Percentiles rank a stretch among this genome's conserved stretches.
Evolutionary conservation across 768 basidiomycete genomes (phyloP).

Genomic region (Scleroderma bovista): DNA sequence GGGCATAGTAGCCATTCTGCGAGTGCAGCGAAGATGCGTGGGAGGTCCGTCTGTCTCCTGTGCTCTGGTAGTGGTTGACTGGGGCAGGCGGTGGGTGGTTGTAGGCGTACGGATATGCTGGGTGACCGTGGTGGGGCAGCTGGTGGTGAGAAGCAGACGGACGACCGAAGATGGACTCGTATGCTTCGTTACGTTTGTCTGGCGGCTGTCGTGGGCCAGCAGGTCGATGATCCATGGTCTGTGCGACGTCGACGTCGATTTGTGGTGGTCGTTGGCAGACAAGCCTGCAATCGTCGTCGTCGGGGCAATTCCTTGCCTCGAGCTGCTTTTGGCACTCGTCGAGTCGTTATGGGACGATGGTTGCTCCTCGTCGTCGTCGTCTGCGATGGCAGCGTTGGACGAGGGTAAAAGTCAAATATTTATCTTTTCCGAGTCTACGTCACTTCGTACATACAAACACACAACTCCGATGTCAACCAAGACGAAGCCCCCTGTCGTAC

Average conservation of each 20-base stretch:
- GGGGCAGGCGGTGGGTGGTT: slow-evolving; percentile 23
- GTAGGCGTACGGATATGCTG: slow-evolving; percentile 10
- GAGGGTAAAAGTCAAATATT: too few relatives aligned
- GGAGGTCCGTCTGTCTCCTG: slow-evolving; percentile 45
- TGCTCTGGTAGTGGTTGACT: slow-evolving; percentile 37
- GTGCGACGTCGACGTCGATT: too few relatives aligned
- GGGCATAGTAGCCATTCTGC: slow-evolving; percentile 15
- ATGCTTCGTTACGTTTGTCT: slow-evolving; percentile 76
- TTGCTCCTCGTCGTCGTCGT: too few relatives aligned
- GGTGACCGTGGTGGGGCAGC: slow-evolving; percentile 13
- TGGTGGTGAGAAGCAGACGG: slow-evolving; percentile 56
- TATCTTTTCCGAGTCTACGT: too few relatives aligned
- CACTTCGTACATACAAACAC: too few relatives aligned
- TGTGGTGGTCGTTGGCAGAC: too few relatives aligned
- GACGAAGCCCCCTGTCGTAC: slow-evolving; percentile 49
- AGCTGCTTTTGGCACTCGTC: too few relatives aligned
- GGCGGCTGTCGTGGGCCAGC: slow-evolving; percentile 50
- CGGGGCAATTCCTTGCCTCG: too few relatives aligned
- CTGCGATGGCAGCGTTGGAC: too few relatives aligned
- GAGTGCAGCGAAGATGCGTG: slow-evolving; percentile 35
- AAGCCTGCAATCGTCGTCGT: too few relatives aligned
- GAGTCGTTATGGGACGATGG: too few relatives aligned
- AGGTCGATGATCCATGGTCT: slow-evolving; percentile 30
- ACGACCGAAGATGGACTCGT: slow-evolving; percentile 84
- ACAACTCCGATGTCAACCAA: background rate